Evolutionary conservation across 2,329 filamentous ascomycete genomes (phyloP), one percentile per base, ranked within the genome.

Genomic region (Lecanosticta acicola): DNA sequence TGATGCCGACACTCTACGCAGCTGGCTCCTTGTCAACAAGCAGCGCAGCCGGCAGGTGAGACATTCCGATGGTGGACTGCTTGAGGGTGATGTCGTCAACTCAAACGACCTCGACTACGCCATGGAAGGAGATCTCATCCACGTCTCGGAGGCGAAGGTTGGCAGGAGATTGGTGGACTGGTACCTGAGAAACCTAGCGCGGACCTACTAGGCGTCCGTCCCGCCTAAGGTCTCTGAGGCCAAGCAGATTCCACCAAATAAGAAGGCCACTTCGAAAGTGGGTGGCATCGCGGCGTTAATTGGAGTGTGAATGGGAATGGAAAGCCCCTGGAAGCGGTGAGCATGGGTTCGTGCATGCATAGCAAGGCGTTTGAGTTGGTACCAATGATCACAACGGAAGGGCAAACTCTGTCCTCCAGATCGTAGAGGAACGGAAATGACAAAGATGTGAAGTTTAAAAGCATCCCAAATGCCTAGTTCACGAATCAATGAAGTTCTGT

Each of bases 101-200:
- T 87, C 88, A 56, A 94, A 87, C 70, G 93, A 98, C 68, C 78
- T 98, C 50, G 93, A 98, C 75, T 98, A 97, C 68, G 93, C 93
- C 55, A 80, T 98, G 73, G 87, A 97, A 73, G 87, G 89, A 58
- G 91, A 98, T 67, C 75, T 98, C 62, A 98, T 98, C 68, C 93
- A 98, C 72, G 93, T 98, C 60, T 96, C 91, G 48, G 93, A 98
- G 74, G 91, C 91, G 59, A 98, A 98, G 83, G 89, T 96, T 50
- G 93, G 93, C 66, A 81, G 93, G 62, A 94, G 93, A 75, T 76
- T 98, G 64, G 91, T 98, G 56, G 93, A 98, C 72, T 98, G 93
- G 93, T 98, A 98, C 71, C 80, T 98, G 66, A 84, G 93, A 67
- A 98, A 98, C 77, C 77, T 98, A 64, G 87, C 90, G 50, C 84